A percentile compares a stretch with the other conserved stretches of the same genome.
phyloP scores from a whole-genome alignment of 257 asterid species.

The Solanum clarkiae region DNA sequence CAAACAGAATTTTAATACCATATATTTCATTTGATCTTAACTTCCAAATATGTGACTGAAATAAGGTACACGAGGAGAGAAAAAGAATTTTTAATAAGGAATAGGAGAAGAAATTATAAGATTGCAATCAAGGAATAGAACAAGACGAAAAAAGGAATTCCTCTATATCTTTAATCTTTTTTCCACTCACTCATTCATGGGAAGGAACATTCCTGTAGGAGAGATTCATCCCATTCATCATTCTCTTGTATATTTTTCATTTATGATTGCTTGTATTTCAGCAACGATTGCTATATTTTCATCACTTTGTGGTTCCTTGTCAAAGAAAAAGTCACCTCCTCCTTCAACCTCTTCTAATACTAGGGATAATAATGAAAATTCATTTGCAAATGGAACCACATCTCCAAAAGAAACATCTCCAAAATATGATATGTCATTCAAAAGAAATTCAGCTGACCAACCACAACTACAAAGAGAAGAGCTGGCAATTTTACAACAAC shows the following conservation, averaged over 20 bases:
- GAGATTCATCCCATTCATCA: constrained; percentile 4
- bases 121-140: not conserved
- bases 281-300: constrained; percentile 29
- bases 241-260: constrained; percentile 6
- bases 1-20: not conserved
- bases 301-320: constrained; percentile 43
- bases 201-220: constrained; percentile 31
- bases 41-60: not conserved
- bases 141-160: not conserved
- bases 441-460: not conserved
- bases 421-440: not conserved
- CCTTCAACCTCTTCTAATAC: not conserved
- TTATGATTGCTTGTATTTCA: constrained; percentile 16
- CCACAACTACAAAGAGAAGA: not conserved
- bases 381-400: not conserved
- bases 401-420: not conserved
- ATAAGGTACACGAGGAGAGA: not conserved
- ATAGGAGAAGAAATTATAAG: not conserved
- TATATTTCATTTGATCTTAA: not conserved
- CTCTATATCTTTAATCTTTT: not conserved
- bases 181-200: constrained; percentile 20
- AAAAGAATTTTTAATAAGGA: not conserved
- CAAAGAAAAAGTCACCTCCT: constrained; percentile 6
- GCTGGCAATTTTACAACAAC: not conserved
- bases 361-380: not conserved